Evolutionary conservation across 176 grass and related monocot genomes (phyloP).

Genomic region (Oryza glumipatula): DNA sequence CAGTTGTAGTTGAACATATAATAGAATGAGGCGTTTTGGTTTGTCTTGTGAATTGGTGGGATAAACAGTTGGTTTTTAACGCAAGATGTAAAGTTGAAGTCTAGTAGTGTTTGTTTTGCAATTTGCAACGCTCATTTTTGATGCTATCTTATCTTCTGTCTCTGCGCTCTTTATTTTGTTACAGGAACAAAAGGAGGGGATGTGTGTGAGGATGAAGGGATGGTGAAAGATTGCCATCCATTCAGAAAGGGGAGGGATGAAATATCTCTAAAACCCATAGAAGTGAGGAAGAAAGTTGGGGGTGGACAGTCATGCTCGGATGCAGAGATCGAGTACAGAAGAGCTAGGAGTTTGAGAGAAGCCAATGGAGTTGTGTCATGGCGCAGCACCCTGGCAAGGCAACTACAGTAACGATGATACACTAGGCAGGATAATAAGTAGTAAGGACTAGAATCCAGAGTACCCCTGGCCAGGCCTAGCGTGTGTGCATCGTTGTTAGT

Average conservation of each 20-base stretch:
- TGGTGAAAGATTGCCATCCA: constrained; percentile 57
- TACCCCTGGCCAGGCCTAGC: constrained; percentile 48
- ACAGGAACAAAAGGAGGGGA: constrained; percentile 49
- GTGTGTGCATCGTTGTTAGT: constrained; percentile 37
- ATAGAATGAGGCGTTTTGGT: constrained; percentile 1
- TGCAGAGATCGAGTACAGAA: constrained; percentile 91
- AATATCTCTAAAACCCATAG: constrained; percentile 63
- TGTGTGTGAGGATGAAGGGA: constrained; percentile 28
- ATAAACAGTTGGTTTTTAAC: neutral
- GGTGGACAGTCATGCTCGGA: constrained; percentile 81
- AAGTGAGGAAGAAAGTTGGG: constrained; percentile 62
- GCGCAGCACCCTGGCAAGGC: constrained; percentile 74
- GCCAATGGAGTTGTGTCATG: constrained; percentile 61
- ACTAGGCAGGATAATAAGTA: constrained; percentile 28
- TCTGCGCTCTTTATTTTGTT: neutral
- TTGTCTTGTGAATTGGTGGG: neutral
- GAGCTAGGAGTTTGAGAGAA: constrained; percentile 98
- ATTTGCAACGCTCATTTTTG: neutral
- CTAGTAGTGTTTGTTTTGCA: neutral
- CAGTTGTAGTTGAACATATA: neutral
- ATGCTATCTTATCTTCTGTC: constrained; percentile 20
- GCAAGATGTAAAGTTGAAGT: constrained; percentile 6
- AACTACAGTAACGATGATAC: constrained; percentile 47
- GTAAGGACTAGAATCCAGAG: constrained; percentile 24
- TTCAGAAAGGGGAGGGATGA: constrained; percentile 56